These are phyloP conservation scores for Nakazawaea ambrosiae DNA, from an alignment of 805 yeast genomes.

Conservation along the genomic window DNA sequence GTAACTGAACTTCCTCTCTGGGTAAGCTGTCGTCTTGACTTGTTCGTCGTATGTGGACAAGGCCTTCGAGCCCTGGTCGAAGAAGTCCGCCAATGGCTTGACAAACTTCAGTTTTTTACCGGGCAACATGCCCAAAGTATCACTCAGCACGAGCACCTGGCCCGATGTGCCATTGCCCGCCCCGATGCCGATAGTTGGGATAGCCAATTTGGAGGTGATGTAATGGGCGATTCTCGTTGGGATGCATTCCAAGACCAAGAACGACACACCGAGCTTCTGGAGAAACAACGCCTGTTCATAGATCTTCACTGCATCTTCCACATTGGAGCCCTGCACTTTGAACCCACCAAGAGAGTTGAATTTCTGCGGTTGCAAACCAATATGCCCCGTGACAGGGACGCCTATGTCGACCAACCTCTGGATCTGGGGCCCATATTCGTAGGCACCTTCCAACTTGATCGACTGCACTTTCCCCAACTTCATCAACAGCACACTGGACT, in stretches of 20 bases:
- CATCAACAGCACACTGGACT: constrained; percentile 48
- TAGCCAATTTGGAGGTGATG: constrained; percentile 49
- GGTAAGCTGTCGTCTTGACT: constrained; percentile 50
- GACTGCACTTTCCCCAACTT: constrained; percentile 57
- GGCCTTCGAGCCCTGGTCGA: constrained; percentile 41
- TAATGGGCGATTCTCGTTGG: constrained; percentile 65
- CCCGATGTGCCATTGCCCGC: constrained; percentile 84
- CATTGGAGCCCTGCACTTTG: constrained; percentile 70
- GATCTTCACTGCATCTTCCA: constrained; percentile 48
- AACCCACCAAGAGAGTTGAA: constrained; percentile 78
- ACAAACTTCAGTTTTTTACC: constrained; percentile 65
- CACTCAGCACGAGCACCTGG: constrained; percentile 85
- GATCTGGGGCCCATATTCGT: constrained; percentile 48
- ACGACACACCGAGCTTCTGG: constrained; percentile 70
- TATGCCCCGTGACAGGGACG: constrained; percentile 85
- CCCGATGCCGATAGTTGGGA: constrained; percentile 95
- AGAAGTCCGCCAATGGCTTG: constrained; percentile 54
- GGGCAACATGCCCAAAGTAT: constrained; percentile 69
- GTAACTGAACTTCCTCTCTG: constrained; percentile 58
- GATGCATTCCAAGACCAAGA: constrained; percentile 76
- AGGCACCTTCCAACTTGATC: constrained; percentile 82
- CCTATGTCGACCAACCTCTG: constrained; percentile 56
- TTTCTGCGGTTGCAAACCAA: constrained; percentile 89
- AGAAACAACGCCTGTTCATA: constrained; percentile 62
- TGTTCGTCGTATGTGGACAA: constrained; percentile 51